phyloP scores from a whole-genome alignment of 805 yeast species.

The Ogataea polymorpha region DNA sequence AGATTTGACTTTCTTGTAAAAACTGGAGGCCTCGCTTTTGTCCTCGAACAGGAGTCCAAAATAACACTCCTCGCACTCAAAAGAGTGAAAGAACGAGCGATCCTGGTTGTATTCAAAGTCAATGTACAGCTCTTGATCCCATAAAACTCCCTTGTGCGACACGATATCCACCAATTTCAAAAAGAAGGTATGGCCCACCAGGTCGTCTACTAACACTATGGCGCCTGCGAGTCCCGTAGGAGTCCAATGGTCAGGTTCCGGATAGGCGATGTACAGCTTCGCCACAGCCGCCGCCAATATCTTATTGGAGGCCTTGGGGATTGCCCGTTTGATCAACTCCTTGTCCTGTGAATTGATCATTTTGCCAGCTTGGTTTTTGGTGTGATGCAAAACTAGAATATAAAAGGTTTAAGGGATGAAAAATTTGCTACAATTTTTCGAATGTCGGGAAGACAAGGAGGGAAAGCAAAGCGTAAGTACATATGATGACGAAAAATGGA shows the following conservation, averaged over 20 bases:
- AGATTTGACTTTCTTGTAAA: conserved; percentile 69
- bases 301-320: conserved; percentile 86
- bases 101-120: conserved; percentile 91
- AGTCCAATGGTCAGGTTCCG: conserved; percentile 76
- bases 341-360: conserved; percentile 58
- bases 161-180: conserved; percentile 81
- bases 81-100: conserved; percentile 89
- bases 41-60: conserved; percentile 90
- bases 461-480: conserved; percentile 80
- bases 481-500: conserved; percentile 24
- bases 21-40: conserved; percentile 80
- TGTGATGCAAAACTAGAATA: conserved; percentile 4
- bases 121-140: conserved; percentile 96
- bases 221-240: conserved; percentile 92
- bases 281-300: conserved; percentile 90
- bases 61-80: conserved; percentile 86
- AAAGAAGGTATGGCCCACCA: conserved; percentile 92
- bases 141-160: conserved; percentile 81
- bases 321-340: conserved; percentile 82
- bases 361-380: conserved; percentile 11
- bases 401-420: background rate
- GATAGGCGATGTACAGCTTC: conserved; percentile 83
- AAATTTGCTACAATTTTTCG: conserved; percentile 5
- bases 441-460: conserved; percentile 99
- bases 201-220: conserved; percentile 79